Conservation (phyloP, 805 yeast species). For the Schwanniomyces sp. region DNA sequence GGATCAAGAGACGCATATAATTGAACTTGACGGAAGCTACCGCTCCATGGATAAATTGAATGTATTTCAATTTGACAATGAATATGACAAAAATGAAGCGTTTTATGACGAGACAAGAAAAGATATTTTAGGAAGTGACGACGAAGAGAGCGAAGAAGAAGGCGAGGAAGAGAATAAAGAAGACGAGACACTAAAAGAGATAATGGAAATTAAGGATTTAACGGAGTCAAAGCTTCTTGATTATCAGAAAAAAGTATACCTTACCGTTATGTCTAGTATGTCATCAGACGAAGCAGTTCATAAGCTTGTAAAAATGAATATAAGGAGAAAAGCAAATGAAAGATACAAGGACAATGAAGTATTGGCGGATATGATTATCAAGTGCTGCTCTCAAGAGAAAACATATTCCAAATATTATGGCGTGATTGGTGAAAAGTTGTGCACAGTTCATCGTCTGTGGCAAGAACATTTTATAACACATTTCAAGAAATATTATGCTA, state of each 20-base stretch:
- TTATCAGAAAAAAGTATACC: slow-evolving; percentile 73
- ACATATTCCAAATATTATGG: slow-evolving; percentile 87
- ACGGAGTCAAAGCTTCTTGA: slow-evolving; percentile 64
- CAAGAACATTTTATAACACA: slow-evolving; percentile 46
- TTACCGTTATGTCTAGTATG: slow-evolving; percentile 86
- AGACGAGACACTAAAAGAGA: slow-evolving; percentile 1
- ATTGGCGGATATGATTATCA: slow-evolving; percentile 70
- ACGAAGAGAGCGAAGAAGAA: slow-evolving; percentile 12
- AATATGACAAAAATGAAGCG: slow-evolving; percentile 51
- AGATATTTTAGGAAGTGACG: slow-evolving; percentile 47
- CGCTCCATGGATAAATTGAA: slow-evolving; percentile 49
- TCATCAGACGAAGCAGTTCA: slow-evolving; percentile 93
- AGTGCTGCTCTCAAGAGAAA: slow-evolving; percentile 82
- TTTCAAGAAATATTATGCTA: slow-evolving; percentile 57
- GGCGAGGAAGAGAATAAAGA: slow-evolving; percentile 10
- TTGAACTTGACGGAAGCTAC: slow-evolving; percentile 54
- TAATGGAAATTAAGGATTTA: slow-evolving; percentile 54
- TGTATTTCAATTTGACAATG: slow-evolving; percentile 49
- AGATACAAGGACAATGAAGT: slow-evolving; percentile 42
- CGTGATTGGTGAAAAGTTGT: slow-evolving; percentile 65
- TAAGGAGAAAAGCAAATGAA: slow-evolving; percentile 8
- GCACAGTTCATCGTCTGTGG: slow-evolving; percentile 58
- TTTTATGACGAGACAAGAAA: slow-evolving; percentile 42
- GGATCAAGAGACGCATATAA: slow-evolving; percentile 55
- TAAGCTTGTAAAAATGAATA: slow-evolving; percentile 58